Evolutionary conservation across 371 early-diverging fungal genomes (phyloP), one percentile per base, ranked within the genome.

Genomic region (Globomyces sp.): DNA sequence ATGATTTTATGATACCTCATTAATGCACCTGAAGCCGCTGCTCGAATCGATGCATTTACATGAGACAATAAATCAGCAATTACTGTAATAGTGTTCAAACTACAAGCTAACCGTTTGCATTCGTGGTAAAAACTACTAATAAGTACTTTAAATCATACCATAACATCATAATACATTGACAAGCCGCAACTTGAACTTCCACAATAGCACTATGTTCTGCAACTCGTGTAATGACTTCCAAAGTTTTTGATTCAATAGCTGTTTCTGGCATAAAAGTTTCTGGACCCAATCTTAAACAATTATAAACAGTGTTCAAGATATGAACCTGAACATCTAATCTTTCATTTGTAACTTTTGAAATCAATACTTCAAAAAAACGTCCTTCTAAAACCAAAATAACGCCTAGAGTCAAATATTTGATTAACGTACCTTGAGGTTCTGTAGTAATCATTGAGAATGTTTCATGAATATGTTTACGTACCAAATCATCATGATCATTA

Each of bases 21-120:
- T 13, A 82, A 62, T 0, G 80, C 78, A 3, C 80, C 82, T 4
- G 82, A 80, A 1, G 79, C 79, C 1, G 82, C 79, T 10, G 79
- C 80, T 1, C 82, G 69, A 37, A 81, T 80, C 3, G 67, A 68
- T 9, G 77, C 53, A 57, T 76, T 79, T n/a, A 49, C 41, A 50
- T 78, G 73, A 41, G 50, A 63, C 57, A 81, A 66, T 55, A 79
- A 66, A 40, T 39, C 57, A 47, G 79, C 77, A n/a, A 81, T 69
- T 0, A 70, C 67, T 2, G 63, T 45, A 11, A 78, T 68, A 3
- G 77, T 77, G 34, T 77, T 69, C 5, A 57, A 61, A 42, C 71
- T 61, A 8, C 58, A 59, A 13, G 82, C 82, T 2, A 74, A 49
- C 36, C 57, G 55, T 64, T 81, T 81, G 10, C 75, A 76, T 11